Conservation (phyloP, 352 stramenopile genomes). For the Pythium utonaiense region DNA sequence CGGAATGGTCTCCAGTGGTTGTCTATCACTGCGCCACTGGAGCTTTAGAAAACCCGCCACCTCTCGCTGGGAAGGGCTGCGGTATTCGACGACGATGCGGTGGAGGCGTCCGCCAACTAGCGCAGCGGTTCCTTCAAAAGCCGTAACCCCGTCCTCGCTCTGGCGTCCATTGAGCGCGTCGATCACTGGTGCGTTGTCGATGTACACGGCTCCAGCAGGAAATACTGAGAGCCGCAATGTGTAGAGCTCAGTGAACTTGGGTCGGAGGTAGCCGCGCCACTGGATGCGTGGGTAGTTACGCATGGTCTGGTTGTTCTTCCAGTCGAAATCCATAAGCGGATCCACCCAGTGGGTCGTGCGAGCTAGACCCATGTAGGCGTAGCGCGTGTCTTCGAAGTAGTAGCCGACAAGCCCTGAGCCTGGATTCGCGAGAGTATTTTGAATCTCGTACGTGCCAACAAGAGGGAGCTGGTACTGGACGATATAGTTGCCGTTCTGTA, state of each 20-base stretch:
- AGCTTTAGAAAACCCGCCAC: conserved; percentile 11
- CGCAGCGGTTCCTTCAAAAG: conserved; percentile 11
- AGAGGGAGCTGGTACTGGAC: conserved; percentile 16
- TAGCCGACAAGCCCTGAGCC: conserved; percentile 18
- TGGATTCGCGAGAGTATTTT: conserved; percentile 17
- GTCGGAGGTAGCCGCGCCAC: conserved; percentile 22
- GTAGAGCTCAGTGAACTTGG: conserved; percentile 18
- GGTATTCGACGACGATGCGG: conserved; percentile 26
- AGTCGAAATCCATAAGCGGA: conserved; percentile 21
- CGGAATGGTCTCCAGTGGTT: conserved; percentile 16
- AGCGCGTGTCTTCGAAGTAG: conserved; percentile 23
- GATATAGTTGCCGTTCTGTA: conserved; percentile 14
- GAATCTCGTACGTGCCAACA: conserved; percentile 14
- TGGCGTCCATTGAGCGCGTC: conserved; percentile 13
- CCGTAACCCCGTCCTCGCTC: background rate
- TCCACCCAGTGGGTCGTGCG: conserved; percentile 14
- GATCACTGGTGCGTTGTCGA: conserved; percentile 20
- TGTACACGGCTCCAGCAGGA: conserved; percentile 19
- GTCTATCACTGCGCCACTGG: conserved; percentile 20
- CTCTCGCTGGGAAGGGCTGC: conserved; percentile 17
- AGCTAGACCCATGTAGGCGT: background rate
- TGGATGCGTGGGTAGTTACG: conserved; percentile 26
- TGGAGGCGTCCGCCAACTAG: conserved; percentile 20
- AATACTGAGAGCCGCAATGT: conserved; percentile 10
- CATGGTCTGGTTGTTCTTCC: conserved; percentile 22